Evolutionary conservation across 257 asterid genomes (phyloP).

Genomic region (Nicotiana attenuata): DNA sequence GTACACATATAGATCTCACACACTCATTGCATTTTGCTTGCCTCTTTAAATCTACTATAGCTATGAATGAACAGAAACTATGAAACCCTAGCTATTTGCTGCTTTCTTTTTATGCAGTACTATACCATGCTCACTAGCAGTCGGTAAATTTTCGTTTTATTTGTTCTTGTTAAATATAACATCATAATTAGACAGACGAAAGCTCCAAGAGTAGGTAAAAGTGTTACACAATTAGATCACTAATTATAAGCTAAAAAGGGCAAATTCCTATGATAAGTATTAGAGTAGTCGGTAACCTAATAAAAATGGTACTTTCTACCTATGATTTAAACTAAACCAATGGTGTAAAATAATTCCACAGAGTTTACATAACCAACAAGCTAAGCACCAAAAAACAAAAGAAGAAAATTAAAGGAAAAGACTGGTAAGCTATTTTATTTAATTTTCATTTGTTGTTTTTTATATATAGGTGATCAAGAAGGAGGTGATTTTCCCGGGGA

Average conservation of each 20-base stretch:
- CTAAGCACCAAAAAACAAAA: background rate
- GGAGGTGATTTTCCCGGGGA: conserved; percentile 62
- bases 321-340: too few relatives aligned
- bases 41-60: background rate
- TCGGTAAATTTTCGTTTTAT: background rate
- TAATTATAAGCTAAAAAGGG: too few relatives aligned
- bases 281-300: too few relatives aligned
- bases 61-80: background rate
- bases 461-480: conserved; percentile 29
- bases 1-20: background rate
- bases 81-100: conserved; percentile 29
- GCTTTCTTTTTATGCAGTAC: background rate
- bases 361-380: too few relatives aligned
- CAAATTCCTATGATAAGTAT: too few relatives aligned
- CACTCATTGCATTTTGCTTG: background rate
- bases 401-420: background rate
- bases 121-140: background rate
- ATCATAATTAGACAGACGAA: background rate
- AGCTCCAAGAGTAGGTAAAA: too few relatives aligned
- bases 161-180: background rate
- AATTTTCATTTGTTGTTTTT: background rate
- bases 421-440: background rate
- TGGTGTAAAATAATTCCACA: too few relatives aligned
- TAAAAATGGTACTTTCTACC: too few relatives aligned
- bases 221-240: too few relatives aligned